Evolutionary conservation across 805 yeast species (phyloP), one percentile per base, ranked within the genome.

Genomic region (Yamadazyma phyllophila): DNA sequence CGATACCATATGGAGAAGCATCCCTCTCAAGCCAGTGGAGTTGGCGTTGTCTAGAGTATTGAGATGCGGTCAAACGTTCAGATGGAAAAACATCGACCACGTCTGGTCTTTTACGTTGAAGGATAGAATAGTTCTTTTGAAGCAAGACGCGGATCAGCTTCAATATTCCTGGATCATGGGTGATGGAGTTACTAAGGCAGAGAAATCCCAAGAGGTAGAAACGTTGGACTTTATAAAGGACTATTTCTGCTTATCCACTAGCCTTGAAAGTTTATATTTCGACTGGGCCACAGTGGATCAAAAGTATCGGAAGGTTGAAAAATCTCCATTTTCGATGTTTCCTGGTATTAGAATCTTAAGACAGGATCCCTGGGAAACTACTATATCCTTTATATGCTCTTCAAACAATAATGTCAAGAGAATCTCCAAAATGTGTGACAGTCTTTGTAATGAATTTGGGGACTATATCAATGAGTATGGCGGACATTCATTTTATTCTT

Each of bases 301-400:
- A 41, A 69, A 14, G 63, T 84, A 82, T 56, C 61, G 60, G 38
- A 64, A 61, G 41, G 60, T 4, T 51, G 61, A 32, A 58, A 50
- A 41, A 14, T 56, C 69, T 2, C 70, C 74, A 2, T 71, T 71
- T 50, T 46, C 52, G 3, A 43, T 56, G 26, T 80, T 81, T 45
- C 71, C 71, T 3, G 98, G 97, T 0, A 82, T 92, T 14, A 69
- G 99, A 26, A 88, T 92, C 51, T 73, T 94, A 24, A 74, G 91
- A 31, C 98, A 94, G 62, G 97, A 92, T 52, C 98, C 99, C 0
- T 94, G 98, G 98, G 99, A 94, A 55, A 89, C 92, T 36, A 69
- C 90, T 37, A 69, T 92, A 14, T 86, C 94, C 2, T 94, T 92
- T 53, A 94, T 94, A 9, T 94, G 98, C 66, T 88, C 96, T 1